phyloP scores from a whole-genome alignment of 495 filamentous ascomycete species.

The Hapsidospora chrysogenum region DNA sequence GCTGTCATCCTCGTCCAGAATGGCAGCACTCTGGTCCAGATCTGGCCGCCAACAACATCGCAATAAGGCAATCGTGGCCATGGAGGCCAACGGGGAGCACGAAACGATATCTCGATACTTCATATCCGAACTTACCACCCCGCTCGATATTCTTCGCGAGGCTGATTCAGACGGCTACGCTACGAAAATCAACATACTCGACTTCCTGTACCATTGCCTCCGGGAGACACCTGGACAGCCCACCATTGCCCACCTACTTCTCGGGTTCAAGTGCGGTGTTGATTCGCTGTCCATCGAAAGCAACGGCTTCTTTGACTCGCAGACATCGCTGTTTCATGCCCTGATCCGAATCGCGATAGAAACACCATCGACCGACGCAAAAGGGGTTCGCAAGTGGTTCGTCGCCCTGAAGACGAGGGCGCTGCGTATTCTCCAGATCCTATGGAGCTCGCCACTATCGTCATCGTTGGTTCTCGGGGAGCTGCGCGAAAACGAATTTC shows the following conservation, averaged over 20 bases:
- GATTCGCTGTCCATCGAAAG: slow-evolving; percentile 45
- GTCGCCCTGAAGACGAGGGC: slow-evolving; percentile 55
- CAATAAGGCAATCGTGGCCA: slow-evolving; percentile 64
- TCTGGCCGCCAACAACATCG: slow-evolving; percentile 34
- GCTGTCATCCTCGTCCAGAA: slow-evolving; percentile 62
- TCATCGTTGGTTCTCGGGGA: slow-evolving; percentile 54
- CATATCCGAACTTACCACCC: slow-evolving; percentile 41
- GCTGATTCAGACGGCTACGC: slow-evolving; percentile 47
- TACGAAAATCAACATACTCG: slow-evolving; percentile 62
- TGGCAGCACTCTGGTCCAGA: slow-evolving; percentile 39
- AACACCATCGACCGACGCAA: slow-evolving; percentile 43
- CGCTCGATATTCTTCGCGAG: slow-evolving; percentile 47
- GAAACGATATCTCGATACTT: slow-evolving; percentile 53
- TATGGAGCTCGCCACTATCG: slow-evolving; percentile 80
- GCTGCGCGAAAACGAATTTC: slow-evolving; percentile 55
- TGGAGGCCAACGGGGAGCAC: slow-evolving; percentile 53
- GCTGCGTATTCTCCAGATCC: slow-evolving; percentile 55
- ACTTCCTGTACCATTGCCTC: slow-evolving; percentile 67
- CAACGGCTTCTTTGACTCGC: slow-evolving; percentile 44
- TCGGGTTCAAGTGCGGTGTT: slow-evolving; percentile 67
- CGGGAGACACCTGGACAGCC: slow-evolving; percentile 49
- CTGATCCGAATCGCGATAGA: slow-evolving; percentile 49
- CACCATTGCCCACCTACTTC: slow-evolving; percentile 74
- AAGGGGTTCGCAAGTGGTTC: slow-evolving; percentile 46
- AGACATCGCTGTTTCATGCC: slow-evolving; percentile 66